These are phyloP conservation scores for Cubamyces sp. DNA, from an alignment of 768 basidiomycete genomes.

Conservation along the genomic window DNA sequence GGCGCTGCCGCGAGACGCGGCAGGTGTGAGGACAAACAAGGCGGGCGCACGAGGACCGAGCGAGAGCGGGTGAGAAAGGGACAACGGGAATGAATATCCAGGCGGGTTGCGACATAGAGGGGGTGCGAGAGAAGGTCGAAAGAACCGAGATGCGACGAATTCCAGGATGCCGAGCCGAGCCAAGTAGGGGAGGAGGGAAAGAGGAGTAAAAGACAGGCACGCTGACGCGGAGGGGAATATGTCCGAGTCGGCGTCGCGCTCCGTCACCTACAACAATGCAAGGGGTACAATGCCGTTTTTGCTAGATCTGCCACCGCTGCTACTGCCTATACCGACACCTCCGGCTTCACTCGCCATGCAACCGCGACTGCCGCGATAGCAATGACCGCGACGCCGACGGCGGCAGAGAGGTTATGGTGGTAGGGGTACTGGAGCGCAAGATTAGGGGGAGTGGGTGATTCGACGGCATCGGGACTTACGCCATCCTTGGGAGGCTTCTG, in stretches of 20 bases:
- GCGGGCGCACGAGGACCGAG: neutral
- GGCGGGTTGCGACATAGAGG: constrained; percentile 6
- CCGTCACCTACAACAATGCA: constrained; percentile 17
- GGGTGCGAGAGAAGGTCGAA: neutral
- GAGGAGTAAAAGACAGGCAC: neutral
- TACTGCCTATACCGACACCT: constrained; percentile 29
- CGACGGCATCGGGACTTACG: constrained; percentile 24
- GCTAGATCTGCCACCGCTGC: constrained; percentile 5
- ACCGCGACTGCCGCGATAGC: constrained; percentile 74
- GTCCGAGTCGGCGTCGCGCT: constrained; percentile 1
- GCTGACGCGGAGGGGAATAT: neutral
- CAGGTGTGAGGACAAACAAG: constrained; percentile 18
- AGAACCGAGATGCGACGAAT: constrained; percentile 8
- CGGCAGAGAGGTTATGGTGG: constrained; percentile 45
- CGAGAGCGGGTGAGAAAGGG: neutral
- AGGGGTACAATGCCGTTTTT: constrained; percentile 18
- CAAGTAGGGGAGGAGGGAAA: neutral
- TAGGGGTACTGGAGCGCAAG: constrained; percentile 35
- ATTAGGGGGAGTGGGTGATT: constrained; percentile 4
- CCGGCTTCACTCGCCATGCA: constrained; percentile 67
- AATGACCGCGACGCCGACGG: constrained; percentile 66
- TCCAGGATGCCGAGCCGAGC: constrained; percentile 17
- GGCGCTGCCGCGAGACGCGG: constrained; percentile 18
- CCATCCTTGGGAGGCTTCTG: constrained; percentile 28
- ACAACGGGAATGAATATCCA: constrained; percentile 7